These are phyloP conservation scores for Piper betle DNA, from an alignment of 164 flowering plant genomes.

Conservation along the genomic window DNA sequence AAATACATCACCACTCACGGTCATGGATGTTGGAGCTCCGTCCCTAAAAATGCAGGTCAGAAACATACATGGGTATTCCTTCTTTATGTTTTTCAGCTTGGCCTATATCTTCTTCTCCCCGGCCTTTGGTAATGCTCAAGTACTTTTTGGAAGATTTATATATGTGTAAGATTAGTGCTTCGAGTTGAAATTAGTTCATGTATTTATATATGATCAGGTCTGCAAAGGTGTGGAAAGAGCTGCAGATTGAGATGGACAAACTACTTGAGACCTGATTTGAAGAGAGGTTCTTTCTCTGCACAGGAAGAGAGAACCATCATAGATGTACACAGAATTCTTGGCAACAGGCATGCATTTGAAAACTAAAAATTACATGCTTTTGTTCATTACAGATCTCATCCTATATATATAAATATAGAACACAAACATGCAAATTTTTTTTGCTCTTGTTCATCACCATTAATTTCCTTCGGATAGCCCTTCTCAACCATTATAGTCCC, in stretches of 20 bases:
- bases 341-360: conserved; percentile 20
- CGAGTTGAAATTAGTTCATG: neutral
- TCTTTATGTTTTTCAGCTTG: too few species aligned
- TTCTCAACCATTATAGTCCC: too few species aligned
- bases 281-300: conserved; percentile 30
- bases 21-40: conserved; percentile 36
- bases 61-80: neutral
- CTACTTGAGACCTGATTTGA: conserved; percentile 34
- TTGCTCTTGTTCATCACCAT: too few species aligned
- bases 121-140: neutral
- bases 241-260: conserved; percentile 39
- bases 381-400: too few species aligned
- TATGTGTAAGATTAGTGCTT: neutral
- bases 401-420: neutral
- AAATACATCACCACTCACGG: conserved; percentile 26
- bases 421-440: neutral
- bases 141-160: neutral
- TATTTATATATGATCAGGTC: conserved; percentile 12
- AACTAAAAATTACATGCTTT: too few species aligned
- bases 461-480: too few species aligned
- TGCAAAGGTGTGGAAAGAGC: conserved; percentile 40
- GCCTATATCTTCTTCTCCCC: neutral
- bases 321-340: conserved; percentile 32
- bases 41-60: conserved; percentile 30
- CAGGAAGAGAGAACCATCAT: conserved; percentile 30